Evolutionary conservation across 1,284 basidiomycete species (phyloP).

Genomic region (Ustilago esculenta): DNA sequence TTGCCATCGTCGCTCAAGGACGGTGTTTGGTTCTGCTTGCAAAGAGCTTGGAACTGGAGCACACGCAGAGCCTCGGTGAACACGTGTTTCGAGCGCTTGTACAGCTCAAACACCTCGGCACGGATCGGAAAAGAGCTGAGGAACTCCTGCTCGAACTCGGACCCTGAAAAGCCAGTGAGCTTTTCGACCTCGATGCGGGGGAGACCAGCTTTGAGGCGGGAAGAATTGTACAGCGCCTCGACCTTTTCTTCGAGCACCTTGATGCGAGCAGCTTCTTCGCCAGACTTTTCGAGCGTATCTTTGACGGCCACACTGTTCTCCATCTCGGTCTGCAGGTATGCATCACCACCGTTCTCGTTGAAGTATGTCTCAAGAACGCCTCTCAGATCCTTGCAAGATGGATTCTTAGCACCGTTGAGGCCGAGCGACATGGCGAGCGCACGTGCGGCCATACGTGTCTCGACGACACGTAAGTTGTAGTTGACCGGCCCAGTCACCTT

Average conservation of each 20-base stretch:
- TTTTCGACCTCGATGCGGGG: conserved; percentile 49
- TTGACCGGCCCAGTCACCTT: conserved; percentile 64
- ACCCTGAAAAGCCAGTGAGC: conserved; percentile 45
- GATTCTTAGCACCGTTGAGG: conserved; percentile 11
- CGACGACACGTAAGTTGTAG: conserved; percentile 65
- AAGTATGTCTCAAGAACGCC: conserved; percentile 58
- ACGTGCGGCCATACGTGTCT: conserved; percentile 58
- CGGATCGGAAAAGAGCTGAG: conserved; percentile 59
- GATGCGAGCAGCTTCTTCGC: conserved; percentile 57
- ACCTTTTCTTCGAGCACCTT: conserved; percentile 42
- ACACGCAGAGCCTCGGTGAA: conserved; percentile 61
- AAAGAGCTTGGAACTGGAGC: conserved; percentile 52
- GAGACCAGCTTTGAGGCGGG: conserved; percentile 23
- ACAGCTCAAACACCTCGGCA: conserved; percentile 54
- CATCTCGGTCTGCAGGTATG: conserved; percentile 30
- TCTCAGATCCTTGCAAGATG: conserved; percentile 36
- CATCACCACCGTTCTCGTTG: conserved; percentile 25
- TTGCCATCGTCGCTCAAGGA: conserved; percentile 4
- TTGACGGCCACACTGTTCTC: conserved; percentile 30
- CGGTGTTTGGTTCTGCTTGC: conserved; percentile 10
- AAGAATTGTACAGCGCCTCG: conserved; percentile 18
- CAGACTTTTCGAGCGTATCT: conserved; percentile 33
- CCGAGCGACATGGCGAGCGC: conserved; percentile 37
- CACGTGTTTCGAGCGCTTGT: conserved; percentile 59
- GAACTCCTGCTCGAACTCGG: conserved; percentile 58